Evolutionary conservation across 805 yeast genomes (phyloP).

Genomic region (Metschnikowia matae): DNA sequence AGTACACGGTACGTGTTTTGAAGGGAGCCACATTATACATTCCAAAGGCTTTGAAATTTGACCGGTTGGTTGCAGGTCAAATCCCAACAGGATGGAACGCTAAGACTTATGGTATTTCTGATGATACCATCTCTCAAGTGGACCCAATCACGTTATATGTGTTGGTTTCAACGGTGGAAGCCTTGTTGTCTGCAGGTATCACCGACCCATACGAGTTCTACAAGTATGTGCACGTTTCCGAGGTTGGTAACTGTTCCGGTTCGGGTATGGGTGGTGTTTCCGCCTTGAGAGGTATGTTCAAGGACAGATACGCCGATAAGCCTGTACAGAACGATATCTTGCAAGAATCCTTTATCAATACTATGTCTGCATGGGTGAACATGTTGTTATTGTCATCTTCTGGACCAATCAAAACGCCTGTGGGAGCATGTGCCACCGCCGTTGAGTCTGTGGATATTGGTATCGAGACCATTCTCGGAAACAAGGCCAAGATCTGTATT

Average conservation of each 20-base stretch:
- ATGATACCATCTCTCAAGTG: slow-evolving; percentile 89
- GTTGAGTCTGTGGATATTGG: slow-evolving; percentile 96
- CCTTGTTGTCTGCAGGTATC: slow-evolving; percentile 88
- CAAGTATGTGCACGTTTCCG: slow-evolving; percentile 96
- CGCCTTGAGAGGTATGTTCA: slow-evolving; percentile 97
- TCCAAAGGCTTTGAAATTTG: slow-evolving; percentile 81
- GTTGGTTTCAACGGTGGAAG: slow-evolving; percentile 92
- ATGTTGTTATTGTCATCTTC: slow-evolving; percentile 95
- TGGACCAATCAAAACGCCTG: slow-evolving; percentile 99
- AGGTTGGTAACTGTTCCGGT: slow-evolving; percentile 99
- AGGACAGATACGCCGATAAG: slow-evolving; percentile 84
- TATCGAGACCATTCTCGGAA: slow-evolving; percentile 86
- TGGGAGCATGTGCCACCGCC: slow-evolving; percentile 99
- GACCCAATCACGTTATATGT: slow-evolving; percentile 94
- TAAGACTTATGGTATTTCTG: slow-evolving; percentile 88
- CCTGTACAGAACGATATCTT: slow-evolving; percentile 96
- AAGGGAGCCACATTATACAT: slow-evolving; percentile 89
- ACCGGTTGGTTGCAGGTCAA: slow-evolving; percentile 85
- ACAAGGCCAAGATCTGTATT: slow-evolving; percentile 92
- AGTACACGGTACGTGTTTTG: slow-evolving; percentile 82
- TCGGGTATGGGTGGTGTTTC: slow-evolving; percentile 99
- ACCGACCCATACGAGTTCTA: slow-evolving; percentile 99
- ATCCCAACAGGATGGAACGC: slow-evolving; percentile 99
- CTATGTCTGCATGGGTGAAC: slow-evolving; percentile 99
- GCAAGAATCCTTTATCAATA: slow-evolving; percentile 97